Evolutionary conservation across 1,139 yeast genomes (phyloP), one percentile per base, ranked within the genome.

Genomic region (Kurtzmaniella quercitrusa): DNA sequence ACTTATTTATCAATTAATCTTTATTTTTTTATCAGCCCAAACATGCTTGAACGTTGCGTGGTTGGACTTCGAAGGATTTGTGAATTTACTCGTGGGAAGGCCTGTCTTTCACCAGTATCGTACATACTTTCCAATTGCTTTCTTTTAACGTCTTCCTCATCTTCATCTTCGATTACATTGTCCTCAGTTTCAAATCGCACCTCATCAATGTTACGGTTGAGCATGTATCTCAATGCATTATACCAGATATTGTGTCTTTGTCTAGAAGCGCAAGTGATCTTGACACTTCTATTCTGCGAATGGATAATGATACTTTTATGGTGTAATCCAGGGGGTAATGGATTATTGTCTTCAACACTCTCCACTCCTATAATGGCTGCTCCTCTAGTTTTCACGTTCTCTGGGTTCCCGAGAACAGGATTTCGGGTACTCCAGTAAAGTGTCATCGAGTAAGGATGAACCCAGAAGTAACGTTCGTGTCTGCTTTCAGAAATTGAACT

Each of bases 381-480:
- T 19, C 95, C 91, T 54, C 84, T 80, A 5, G 91, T 82, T 54
- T 76, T 82, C 39, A 77, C 78, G 6, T 75, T 74, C 1, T 82
- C 68, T 12, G 89, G 86, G 51, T 82, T 82, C 6, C 84, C 80
- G 47, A 84, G 63, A 0, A 85, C 86, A 2, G 98, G 98, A 56
- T 87, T 88, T 9, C 80, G 76, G 14, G 79, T 76, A 8, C 93
- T 84, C 98, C 98, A 93, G 61, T 88, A 89, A 44, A 93, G 71
- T 0, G 96, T 88, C 66, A 88, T 68, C 3, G 95, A 84, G 61
- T 89, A 91, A 7, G 98, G 98, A 64, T 93, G 96, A 36, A 93
- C 82, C 98, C 98, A 93, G 75, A 93, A 93, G 63, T 82, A 93
- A 50, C 98, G 76, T 58, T 86, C 94, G 57, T 93, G 98, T 47